Conservation (phyloP, 352 stramenopile species). For the Chloridella minuta region DNA sequence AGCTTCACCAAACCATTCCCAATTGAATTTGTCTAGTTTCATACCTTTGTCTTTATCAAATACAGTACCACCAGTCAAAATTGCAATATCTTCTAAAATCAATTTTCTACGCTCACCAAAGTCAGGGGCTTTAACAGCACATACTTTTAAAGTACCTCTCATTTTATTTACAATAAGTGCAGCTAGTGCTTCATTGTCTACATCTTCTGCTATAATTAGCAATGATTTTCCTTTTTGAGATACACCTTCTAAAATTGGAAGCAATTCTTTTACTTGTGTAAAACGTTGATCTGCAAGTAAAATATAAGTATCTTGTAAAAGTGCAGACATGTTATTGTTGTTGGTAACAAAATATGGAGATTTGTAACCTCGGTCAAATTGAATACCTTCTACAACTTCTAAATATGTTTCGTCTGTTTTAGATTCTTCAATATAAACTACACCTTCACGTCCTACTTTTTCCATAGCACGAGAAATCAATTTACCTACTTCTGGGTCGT, state of each 20-base stretch:
- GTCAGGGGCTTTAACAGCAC: slow-evolving; percentile 94
- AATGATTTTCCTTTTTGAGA: too few species aligned
- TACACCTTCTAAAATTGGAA: too few species aligned
- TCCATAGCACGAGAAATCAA: slow-evolving; percentile 40
- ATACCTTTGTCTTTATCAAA: slow-evolving; percentile 81
- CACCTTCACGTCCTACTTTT: slow-evolving; percentile 40
- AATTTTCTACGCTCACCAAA: slow-evolving; percentile 68
- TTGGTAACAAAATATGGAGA: slow-evolving; percentile 99
- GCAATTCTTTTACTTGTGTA: too few species aligned
- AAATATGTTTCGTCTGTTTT: slow-evolving; percentile 98
- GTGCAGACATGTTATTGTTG: too few species aligned
- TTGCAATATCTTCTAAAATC: slow-evolving; percentile 46
- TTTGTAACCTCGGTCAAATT: slow-evolving; percentile 98
- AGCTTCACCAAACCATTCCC: too few species aligned
- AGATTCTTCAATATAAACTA: slow-evolving; percentile 42
- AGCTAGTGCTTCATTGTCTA: slow-evolving; percentile 88
- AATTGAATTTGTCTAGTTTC: too few species aligned
- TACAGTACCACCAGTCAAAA: slow-evolving; percentile 49
- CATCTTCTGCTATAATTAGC: slow-evolving; percentile 98
- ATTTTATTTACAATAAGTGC: slow-evolving; percentile 99
- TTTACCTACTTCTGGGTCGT: too few species aligned
- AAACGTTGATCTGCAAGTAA: too few species aligned
- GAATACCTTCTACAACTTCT: slow-evolving; percentile 99
- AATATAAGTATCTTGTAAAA: too few species aligned
- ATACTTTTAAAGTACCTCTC: slow-evolving; percentile 91